Base-by-base conservation (phyloP, 768 basidiomycete species). In the Termitomyces sp. region DNA sequence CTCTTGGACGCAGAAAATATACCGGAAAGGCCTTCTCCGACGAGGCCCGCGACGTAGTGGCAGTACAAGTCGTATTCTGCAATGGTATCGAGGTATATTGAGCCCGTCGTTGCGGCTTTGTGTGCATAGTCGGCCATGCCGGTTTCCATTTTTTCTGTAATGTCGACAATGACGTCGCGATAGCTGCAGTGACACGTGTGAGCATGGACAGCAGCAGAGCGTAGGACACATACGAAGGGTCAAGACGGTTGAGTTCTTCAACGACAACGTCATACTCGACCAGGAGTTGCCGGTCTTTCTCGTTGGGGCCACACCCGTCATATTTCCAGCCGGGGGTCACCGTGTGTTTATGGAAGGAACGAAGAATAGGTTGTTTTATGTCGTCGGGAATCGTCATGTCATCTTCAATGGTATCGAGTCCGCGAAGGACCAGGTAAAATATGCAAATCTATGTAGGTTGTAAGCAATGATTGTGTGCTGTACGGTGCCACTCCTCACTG, bases 81-180 rank as follows among this genome's bases (percentile, higher is more conserved):
- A 54, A 94, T 73, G 6, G 88, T 85, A 46, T 84, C 81, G 55
- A 97, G 80, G 66, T 88, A 87, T 61, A 85, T 80, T 45, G 81
- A 75, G 51, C 85, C 86, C 0, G 84, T 84, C 5, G 86, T 75
- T 5, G 87, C 87, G 5, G 92, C 87, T 62, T 86, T 85, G 72
- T 92, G 91, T 1, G 92, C 87, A 67, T 89, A 98, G 71, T 96
- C 92, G 24, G 97, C 94, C 96, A 99, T 99, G 20, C 96, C 96
- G 4, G 73, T 78, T 55, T 86, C 86, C 96, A 98, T 98, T 75
- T 95, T 94, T 46, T 77, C 72, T 53, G 81, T 77, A 58, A 96
- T 92, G 69, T 91, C 86, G 54, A 90, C 72, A 60, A 99, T 98
- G 69, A 94, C 82, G 8, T 78, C 73, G 65, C 83, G 87, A 73